A percentile compares a stretch with the other conserved stretches of the same genome.
Conservation (phyloP, 2,329 filamentous ascomycete species). For the Dactylellina drechsleri region DNA sequence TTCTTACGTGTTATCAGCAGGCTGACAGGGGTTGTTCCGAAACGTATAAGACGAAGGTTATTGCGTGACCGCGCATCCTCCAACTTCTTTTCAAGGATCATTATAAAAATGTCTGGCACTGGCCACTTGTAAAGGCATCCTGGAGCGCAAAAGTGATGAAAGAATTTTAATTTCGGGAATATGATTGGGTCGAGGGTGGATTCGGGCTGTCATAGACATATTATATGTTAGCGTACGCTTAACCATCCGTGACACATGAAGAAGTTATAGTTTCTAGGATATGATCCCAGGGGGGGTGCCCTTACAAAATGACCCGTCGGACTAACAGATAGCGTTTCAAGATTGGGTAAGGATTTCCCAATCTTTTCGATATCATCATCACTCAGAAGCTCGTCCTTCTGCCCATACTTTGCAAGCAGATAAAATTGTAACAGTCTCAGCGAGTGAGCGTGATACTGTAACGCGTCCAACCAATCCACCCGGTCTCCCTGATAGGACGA, state of each 20-base stretch:
- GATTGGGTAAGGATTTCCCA: constrained; percentile 3
- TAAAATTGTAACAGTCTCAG: constrained; percentile 12
- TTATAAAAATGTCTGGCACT: background rate
- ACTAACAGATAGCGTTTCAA: constrained; percentile 22
- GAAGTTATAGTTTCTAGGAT: no score
- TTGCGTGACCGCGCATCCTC: no score
- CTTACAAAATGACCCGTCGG: constrained; percentile 10
- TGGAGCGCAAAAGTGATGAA: background rate
- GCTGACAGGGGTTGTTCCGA: background rate
- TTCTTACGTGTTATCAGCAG: background rate
- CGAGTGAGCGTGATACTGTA: constrained; percentile 18
- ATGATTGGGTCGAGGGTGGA: constrained; percentile 1
- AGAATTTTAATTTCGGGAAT: constrained; percentile 27
- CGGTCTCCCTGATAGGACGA: background rate
- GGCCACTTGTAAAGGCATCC: no score
- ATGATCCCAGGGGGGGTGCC: background rate
- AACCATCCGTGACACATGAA: no score
- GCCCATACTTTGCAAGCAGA: background rate
- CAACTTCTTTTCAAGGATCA: background rate
- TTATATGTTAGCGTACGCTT: background rate
- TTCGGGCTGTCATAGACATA: background rate
- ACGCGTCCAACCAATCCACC: constrained; percentile 12
- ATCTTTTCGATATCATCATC: constrained; percentile 13
- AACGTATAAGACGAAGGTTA: background rate
- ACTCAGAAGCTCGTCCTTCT: background rate